phyloP scores from a whole-genome alignment of 495 filamentous ascomycete species.

The Talaromyces wortmannii region DNA sequence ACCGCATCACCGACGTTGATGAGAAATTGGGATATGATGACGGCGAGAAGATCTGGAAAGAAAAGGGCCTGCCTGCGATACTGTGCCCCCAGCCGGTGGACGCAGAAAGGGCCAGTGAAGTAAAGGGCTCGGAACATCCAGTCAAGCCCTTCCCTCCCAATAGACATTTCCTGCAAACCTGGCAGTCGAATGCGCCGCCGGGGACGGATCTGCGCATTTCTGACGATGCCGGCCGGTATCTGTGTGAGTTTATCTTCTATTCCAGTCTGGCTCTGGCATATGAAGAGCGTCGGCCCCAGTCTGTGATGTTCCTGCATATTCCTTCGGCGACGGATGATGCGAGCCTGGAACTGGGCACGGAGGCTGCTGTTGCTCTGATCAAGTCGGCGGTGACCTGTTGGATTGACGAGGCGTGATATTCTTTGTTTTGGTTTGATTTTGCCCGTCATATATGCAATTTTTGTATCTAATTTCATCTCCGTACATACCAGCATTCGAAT shows the following conservation, averaged over 20 bases:
- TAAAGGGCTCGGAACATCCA: not conserved
- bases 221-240: slow-evolving; percentile 70
- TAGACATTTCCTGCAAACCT: slow-evolving; percentile 23
- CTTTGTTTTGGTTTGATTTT: too few relatives aligned
- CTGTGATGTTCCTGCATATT: slow-evolving; percentile 74
- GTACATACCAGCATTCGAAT: too few relatives aligned
- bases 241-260: slow-evolving; percentile 87
- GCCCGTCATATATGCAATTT: too few relatives aligned
- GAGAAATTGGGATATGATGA: slow-evolving; percentile 49
- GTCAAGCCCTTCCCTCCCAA: slow-evolving; percentile 22
- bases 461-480: too few relatives aligned
- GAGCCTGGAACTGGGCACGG: slow-evolving; percentile 50
- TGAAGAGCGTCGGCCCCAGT: slow-evolving; percentile 40
- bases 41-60: slow-evolving; percentile 38
- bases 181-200: slow-evolving; percentile 22
- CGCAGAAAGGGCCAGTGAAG: not conserved
- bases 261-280: slow-evolving; percentile 55
- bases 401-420: slow-evolving; percentile 19
- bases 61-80: slow-evolving; percentile 29
- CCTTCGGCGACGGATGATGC: slow-evolving; percentile 51
- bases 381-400: slow-evolving; percentile 53
- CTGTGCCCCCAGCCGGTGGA: slow-evolving; percentile 20
- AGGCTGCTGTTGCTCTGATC: slow-evolving; percentile 63
- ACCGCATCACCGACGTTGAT: slow-evolving; percentile 61
- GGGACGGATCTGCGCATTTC: slow-evolving; percentile 56